Percentiles rank a stretch among this genome's conserved stretches.
These are phyloP conservation scores for Tubosaeta sp. DNA, from an alignment of 768 basidiomycete genomes.

Conservation along the genomic window DNA sequence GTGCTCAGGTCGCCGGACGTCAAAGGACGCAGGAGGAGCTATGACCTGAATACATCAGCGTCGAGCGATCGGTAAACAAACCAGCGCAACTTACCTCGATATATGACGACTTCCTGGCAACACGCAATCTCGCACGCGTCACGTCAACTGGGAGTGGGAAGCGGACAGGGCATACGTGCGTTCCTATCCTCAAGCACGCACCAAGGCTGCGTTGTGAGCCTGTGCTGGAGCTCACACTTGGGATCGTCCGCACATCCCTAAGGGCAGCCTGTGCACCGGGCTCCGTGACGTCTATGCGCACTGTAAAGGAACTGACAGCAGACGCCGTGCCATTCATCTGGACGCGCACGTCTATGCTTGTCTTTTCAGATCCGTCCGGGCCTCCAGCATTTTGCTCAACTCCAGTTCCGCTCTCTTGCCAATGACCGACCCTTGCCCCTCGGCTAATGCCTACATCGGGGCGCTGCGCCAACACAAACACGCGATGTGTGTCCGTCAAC, in stretches of 20 bases:
- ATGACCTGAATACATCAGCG: constrained; percentile 15
- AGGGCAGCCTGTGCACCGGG: constrained; percentile 12
- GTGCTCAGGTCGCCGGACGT: constrained; percentile 18
- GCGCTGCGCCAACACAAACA: constrained; percentile 16
- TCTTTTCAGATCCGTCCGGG: not conserved
- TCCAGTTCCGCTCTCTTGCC: not conserved
- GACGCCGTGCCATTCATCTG: constrained; percentile 11
- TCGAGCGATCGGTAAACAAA: not conserved
- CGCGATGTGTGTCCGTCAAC: constrained; percentile 8
- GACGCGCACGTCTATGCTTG: constrained; percentile 2
- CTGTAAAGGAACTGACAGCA: constrained; percentile 9
- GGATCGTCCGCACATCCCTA: constrained; percentile 4
- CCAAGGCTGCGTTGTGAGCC: not conserved
- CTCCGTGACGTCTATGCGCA: constrained; percentile 20
- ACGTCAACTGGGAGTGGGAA: constrained; percentile 46
- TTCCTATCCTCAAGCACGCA: constrained; percentile 11
- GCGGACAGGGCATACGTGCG: constrained; percentile 19
- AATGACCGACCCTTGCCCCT: not conserved
- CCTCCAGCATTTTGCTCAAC: not conserved
- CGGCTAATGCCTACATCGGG: constrained; percentile 8
- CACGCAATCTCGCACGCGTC: constrained; percentile 33
- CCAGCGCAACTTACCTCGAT: constrained; percentile 29
- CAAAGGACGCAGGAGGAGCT: constrained; percentile 11
- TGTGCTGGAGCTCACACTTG: not conserved
- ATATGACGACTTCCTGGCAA: constrained; percentile 52